Percentiles rank a stretch among this genome's conserved stretches.
These are phyloP conservation scores for Trypanosomatidae sp. DNA, from an alignment of 208 protist species.

Conservation along the genomic window DNA sequence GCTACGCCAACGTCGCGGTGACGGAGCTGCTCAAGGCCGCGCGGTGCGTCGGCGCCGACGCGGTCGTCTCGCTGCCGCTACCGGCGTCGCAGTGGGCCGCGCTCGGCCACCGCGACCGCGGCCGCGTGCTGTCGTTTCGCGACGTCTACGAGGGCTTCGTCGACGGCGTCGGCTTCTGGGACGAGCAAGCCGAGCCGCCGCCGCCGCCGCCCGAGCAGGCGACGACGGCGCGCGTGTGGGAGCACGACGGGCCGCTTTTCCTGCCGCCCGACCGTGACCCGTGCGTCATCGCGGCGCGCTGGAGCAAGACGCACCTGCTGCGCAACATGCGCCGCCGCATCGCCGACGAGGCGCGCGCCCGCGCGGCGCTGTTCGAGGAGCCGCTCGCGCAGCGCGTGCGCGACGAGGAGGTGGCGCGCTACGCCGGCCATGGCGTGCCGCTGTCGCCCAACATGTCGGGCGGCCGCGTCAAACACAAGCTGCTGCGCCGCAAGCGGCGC, in stretches of 20 bases:
- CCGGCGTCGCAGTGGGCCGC: constrained; percentile 27
- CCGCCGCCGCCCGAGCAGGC: constrained; percentile 5
- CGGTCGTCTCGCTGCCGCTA: constrained; percentile 40
- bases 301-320: constrained; percentile 49
- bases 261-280: constrained; percentile 30
- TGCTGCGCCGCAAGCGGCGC: constrained; percentile 38
- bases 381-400: constrained; percentile 35
- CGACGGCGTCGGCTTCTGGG: constrained; percentile 58
- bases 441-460: constrained; percentile 48
- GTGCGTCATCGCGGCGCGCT: constrained; percentile 30
- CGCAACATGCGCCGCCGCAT: constrained; percentile 47
- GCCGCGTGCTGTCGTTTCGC: constrained; percentile 64
- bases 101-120: constrained; percentile 44
- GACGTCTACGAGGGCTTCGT: constrained; percentile 74
- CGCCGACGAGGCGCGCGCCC: constrained; percentile 31
- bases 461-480: constrained; percentile 49
- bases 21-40: constrained; percentile 62
- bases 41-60: constrained; percentile 53
- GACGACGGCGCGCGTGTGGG: constrained; percentile 33
- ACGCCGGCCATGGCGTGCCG: constrained; percentile 71
- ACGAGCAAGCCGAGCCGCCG: constrained; percentile 16
- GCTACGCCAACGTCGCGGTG: constrained; percentile 80
- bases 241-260: constrained; percentile 49
- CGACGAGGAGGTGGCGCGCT: constrained; percentile 50
- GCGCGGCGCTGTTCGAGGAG: constrained; percentile 43